phyloP scores from a whole-genome alignment of 192 early-diverging fungal genomes.

The Backusella sp. region DNA sequence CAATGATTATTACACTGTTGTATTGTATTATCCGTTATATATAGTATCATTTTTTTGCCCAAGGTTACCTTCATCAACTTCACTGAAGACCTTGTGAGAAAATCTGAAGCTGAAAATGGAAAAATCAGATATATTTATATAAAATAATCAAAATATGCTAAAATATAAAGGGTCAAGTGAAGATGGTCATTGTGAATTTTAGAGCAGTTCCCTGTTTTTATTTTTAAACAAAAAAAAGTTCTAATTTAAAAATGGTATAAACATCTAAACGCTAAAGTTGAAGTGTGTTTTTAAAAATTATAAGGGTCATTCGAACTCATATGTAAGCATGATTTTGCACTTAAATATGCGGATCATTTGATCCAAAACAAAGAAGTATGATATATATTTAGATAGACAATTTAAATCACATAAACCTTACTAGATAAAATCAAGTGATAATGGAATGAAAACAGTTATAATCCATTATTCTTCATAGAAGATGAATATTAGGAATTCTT shows the following conservation, averaged over 20 bases:
- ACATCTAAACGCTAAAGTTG: background rate
- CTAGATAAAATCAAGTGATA: background rate
- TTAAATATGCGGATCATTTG: background rate
- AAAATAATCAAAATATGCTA: background rate
- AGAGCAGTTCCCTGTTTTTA: background rate
- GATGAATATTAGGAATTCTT: background rate
- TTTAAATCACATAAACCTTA: background rate
- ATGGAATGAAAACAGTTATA: background rate
- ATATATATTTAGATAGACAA: background rate
- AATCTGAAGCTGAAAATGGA: background rate
- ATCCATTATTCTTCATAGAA: background rate
- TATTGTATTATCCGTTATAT: background rate
- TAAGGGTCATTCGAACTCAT: background rate
- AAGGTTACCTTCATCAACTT: background rate
- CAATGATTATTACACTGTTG: background rate
- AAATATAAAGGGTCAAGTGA: background rate
- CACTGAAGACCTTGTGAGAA: background rate
- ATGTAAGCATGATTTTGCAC: background rate
- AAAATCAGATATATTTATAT: background rate
- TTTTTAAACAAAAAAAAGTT: background rate
- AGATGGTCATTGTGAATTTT: background rate
- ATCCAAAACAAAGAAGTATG: background rate
- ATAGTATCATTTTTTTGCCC: background rate
- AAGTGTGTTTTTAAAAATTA: background rate
- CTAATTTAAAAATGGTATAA: background rate